Evolutionary conservation across 805 yeast genomes (phyloP).

Genomic region (Yamadazyma philogaea): DNA sequence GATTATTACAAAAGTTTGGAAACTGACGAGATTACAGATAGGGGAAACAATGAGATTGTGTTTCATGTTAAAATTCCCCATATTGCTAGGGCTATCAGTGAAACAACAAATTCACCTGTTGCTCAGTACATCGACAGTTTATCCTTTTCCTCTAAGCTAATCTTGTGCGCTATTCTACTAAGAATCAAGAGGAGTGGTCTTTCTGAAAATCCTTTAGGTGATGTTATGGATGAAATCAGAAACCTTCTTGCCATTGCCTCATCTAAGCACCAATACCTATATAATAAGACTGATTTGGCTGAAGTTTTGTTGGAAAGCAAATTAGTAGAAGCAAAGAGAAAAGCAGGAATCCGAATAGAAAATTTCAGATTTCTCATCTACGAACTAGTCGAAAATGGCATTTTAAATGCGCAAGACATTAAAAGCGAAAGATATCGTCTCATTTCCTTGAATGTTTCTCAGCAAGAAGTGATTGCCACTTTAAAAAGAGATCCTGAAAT

Average conservation of each 20-base stretch:
- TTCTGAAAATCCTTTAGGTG: slow-evolving; percentile 72
- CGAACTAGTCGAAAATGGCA: slow-evolving; percentile 77
- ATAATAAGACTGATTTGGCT: slow-evolving; percentile 6
- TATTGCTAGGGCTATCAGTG: slow-evolving; percentile 75
- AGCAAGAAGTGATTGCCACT: slow-evolving; percentile 62
- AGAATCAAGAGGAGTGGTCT: slow-evolving; percentile 64
- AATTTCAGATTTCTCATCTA: slow-evolving; percentile 59
- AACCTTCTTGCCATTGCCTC: slow-evolving; percentile 46
- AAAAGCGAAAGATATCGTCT: slow-evolving; percentile 66
- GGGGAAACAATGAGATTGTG: slow-evolving; percentile 24
- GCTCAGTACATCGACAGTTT: slow-evolving; percentile 53
- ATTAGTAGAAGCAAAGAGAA: background rate
- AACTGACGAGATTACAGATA: slow-evolving; percentile 9
- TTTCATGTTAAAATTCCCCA: slow-evolving; percentile 68
- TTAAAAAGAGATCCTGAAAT: slow-evolving; percentile 51
- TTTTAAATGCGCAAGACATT: slow-evolving; percentile 63
- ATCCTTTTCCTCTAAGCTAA: slow-evolving; percentile 67
- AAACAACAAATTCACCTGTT: slow-evolving; percentile 75
- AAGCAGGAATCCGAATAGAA: slow-evolving; percentile 46
- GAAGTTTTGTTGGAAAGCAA: slow-evolving; percentile 11
- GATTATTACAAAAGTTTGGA: slow-evolving; percentile 66
- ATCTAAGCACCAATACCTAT: slow-evolving; percentile 16
- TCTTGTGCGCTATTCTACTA: slow-evolving; percentile 65
- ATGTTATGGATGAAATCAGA: slow-evolving; percentile 72
- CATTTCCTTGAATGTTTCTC: slow-evolving; percentile 64